These are phyloP conservation scores for Pyrenochaeta sp. DNA, from an alignment of 2,329 filamentous ascomycete genomes.

Conservation along the genomic window DNA sequence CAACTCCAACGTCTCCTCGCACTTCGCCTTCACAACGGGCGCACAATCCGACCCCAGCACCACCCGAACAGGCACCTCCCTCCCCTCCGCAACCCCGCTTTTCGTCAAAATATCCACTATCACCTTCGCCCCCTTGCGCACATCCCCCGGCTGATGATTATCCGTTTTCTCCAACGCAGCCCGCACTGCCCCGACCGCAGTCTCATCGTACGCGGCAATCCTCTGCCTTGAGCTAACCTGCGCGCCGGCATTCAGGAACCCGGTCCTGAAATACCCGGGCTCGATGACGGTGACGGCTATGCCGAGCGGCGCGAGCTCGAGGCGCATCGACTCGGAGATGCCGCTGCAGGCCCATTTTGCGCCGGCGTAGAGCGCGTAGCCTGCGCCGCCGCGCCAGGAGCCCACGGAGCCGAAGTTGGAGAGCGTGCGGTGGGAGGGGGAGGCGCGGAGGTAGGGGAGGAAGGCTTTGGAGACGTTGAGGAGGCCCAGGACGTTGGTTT, in stretches of 20 bases:
- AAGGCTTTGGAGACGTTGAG: slow-evolving; percentile 59
- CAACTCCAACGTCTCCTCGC: slow-evolving; percentile 16
- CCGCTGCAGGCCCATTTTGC: slow-evolving; percentile 57
- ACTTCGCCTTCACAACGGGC: slow-evolving; percentile 23
- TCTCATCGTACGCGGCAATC: slow-evolving; percentile 43
- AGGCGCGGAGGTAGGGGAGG: slow-evolving; percentile 57
- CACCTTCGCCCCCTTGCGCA: slow-evolving; percentile 60
- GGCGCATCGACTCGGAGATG: slow-evolving; percentile 52
- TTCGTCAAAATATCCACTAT: slow-evolving; percentile 64
- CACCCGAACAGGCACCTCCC: slow-evolving; percentile 61
- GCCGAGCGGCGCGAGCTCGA: slow-evolving; percentile 55
- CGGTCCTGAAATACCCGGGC: slow-evolving; percentile 60
- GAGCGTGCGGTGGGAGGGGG: slow-evolving; percentile 51
- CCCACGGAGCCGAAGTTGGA: slow-evolving; percentile 59
- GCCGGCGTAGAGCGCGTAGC: slow-evolving; percentile 55
- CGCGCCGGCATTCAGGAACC: slow-evolving; percentile 48
- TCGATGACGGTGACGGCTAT: slow-evolving; percentile 57
- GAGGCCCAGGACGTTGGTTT: slow-evolving; percentile 63
- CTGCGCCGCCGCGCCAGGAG: slow-evolving; percentile 49
- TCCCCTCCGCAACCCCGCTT: slow-evolving; percentile 57
- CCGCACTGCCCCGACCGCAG: slow-evolving; percentile 44
- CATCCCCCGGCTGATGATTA: slow-evolving; percentile 63
- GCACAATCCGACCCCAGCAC: slow-evolving; percentile 54
- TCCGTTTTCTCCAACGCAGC: slow-evolving; percentile 47
- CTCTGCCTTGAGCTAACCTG: slow-evolving; percentile 21